Evolutionary conservation across 129 eudicot genomes (phyloP).

Genomic region (Arctium lappa): DNA sequence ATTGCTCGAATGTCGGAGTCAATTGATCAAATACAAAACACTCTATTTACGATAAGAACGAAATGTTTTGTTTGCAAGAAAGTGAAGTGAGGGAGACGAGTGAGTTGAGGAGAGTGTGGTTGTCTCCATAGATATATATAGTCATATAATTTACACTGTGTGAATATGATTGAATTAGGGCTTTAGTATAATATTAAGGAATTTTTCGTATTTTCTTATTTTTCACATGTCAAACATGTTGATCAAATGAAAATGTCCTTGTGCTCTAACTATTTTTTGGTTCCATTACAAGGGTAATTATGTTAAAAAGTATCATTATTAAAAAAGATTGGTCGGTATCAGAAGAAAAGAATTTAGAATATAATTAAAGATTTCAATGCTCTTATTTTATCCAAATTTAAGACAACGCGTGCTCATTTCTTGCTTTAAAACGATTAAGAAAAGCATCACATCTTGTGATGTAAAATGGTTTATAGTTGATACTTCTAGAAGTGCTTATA

Average conservation of each 20-base stretch:
- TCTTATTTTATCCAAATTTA: not conserved
- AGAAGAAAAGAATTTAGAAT: constrained; percentile 2
- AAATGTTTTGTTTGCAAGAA: not conserved
- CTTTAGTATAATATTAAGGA: not conserved
- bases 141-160: not conserved
- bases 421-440: constrained; percentile 2
- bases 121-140: constrained; percentile 1
- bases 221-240: not conserved
- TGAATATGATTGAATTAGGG: not conserved
- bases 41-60: not conserved
- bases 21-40: not conserved
- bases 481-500: not conserved
- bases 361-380: not conserved
- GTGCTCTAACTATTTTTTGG: not conserved
- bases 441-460: constrained; percentile 18
- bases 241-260: not conserved
- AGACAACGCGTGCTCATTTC: not conserved
- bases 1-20: not conserved
- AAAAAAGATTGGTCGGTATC: not conserved
- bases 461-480: constrained; percentile 1
- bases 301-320: not conserved
- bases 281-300: not conserved
- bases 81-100: constrained; percentile 5
- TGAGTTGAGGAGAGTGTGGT: constrained; percentile 4
- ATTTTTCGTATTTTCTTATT: constrained; percentile 8